These are phyloP conservation scores for Biscutella laevigata DNA, from an alignment of 441 rosid species.

Conservation along the genomic window DNA sequence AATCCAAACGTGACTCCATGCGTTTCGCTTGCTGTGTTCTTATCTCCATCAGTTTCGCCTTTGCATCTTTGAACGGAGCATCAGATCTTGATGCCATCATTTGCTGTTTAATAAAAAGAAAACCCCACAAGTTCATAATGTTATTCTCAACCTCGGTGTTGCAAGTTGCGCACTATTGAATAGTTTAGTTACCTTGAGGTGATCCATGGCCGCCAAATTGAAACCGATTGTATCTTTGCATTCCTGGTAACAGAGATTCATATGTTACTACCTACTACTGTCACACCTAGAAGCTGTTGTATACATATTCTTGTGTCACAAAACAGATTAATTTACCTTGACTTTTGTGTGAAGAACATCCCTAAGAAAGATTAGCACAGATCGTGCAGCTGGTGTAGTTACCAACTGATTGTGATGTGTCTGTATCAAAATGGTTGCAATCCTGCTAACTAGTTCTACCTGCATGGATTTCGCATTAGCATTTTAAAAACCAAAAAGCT, in stretches of 20 bases:
- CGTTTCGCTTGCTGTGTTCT: conserved; percentile 63
- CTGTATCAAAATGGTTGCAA: conserved; percentile 61
- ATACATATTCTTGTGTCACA: too few relatives aligned
- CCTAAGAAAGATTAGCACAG: conserved; percentile 54
- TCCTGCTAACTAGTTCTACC: conserved; percentile 85
- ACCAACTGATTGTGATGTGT: conserved; percentile 72
- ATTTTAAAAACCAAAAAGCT: too few relatives aligned
- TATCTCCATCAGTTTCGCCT: conserved; percentile 62
- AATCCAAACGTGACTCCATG: conserved; percentile 41
- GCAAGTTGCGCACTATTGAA: too few relatives aligned
- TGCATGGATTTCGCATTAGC: too few relatives aligned
- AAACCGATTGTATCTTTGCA: conserved; percentile 78
- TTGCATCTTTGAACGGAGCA: conserved; percentile 71
- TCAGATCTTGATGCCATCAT: conserved; percentile 82
- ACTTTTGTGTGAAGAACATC: conserved; percentile 63
- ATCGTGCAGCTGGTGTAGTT: conserved; percentile 73
- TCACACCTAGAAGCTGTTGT: neutral
- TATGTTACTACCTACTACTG: neutral
- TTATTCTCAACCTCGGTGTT: neutral
- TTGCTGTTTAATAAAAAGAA: conserved; percentile 67
- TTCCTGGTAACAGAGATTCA: too few relatives aligned
- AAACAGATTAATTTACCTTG: too few relatives aligned
- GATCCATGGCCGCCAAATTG: conserved; percentile 94
- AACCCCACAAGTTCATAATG: neutral
- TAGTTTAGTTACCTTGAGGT: conserved; percentile 78